Evolutionary conservation across 345 rosid genomes (phyloP).

Genomic region (Garcia nutans): DNA sequence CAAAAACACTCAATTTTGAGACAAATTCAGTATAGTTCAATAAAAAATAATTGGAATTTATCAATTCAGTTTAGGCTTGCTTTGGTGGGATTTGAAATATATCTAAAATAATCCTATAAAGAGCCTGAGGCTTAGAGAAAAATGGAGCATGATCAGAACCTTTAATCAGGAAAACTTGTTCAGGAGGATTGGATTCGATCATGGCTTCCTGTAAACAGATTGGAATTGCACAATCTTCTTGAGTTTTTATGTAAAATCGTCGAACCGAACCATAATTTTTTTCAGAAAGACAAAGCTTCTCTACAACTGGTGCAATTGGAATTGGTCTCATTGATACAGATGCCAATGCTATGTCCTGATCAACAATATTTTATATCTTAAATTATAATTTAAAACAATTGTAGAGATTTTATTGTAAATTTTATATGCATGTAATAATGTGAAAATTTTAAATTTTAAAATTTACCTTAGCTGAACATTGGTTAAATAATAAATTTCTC

Average conservation of each 20-base stretch:
- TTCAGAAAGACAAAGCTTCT: conserved; percentile 43
- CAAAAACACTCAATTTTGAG: no score
- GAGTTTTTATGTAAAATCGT: conserved; percentile 61
- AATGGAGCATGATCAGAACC: conserved; percentile 77
- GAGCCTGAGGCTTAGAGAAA: conserved; percentile 66
- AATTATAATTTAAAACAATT: no score
- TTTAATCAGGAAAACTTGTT: conserved; percentile 54
- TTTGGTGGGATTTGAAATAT: conserved; percentile 44
- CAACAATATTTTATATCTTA: neutral
- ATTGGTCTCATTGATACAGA: conserved; percentile 44
- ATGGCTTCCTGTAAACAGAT: conserved; percentile 47
- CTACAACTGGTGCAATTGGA: conserved; percentile 43
- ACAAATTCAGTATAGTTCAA: no score
- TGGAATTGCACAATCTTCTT: conserved; percentile 51
- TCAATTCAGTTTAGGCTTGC: neutral
- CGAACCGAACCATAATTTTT: conserved; percentile 51
- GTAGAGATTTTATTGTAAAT: no score
- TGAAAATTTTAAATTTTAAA: no score
- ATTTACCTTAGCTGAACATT: conserved; percentile 39
- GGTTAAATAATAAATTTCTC: conserved; percentile 40
- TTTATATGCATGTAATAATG: no score
- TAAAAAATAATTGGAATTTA: no score
- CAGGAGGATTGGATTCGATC: conserved; percentile 54
- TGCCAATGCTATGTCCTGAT: conserved; percentile 39
- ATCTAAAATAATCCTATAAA: conserved; percentile 52